Base-by-base conservation (phyloP, 2,329 filamentous ascomycete species). In the Aureobasidium sp. region DNA sequence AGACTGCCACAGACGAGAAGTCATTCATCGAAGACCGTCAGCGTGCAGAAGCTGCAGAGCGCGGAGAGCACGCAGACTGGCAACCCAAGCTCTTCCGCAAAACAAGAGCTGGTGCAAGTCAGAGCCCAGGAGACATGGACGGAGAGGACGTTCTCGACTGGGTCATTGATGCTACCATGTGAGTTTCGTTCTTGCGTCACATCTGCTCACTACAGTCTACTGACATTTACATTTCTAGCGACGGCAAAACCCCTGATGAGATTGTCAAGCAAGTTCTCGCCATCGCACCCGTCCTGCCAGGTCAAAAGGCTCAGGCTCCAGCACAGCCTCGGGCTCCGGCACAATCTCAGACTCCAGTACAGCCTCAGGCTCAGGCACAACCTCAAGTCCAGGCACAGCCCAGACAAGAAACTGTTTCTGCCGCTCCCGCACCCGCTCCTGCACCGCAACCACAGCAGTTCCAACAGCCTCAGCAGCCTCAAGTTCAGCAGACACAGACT, bases 21-120 rank as follows among this genome's bases (percentile, higher is more conserved):
- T 92, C 90, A 16, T 89, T 88, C 72, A 90, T 99, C 63, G 94
- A 99, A 73, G 93, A 97, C 69, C 86, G 84, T 70, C 94, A 99
- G 75, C 84, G 94, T 69, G 87, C 92, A 65, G 93, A 97, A 71
- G 91, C 94, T 2, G 88, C 91, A 21, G 85, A 85, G 69, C 83
- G 94, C 68, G 83, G 83, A 36, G 87, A 91, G 51, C 86, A 21
- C 21, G 21, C 88, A 13, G 90, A 96, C 65, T 99, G 94, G 94
- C 84, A 86, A 37, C 93, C 94, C 0, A 85, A 86, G 65, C 81
- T 97, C 13, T 99, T 99, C 80, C 84, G 91, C 63, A 77, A 78
- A 51, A 88, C 95, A 11, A 82, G 83, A 48, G 85, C 86, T 29
- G 89, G 87, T 1, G 85, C 86, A 1, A 86, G 85, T 1, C 53